phyloP scores from a whole-genome alignment of 2,329 filamentous ascomycete genomes.

The Corynespora cassiicola region DNA sequence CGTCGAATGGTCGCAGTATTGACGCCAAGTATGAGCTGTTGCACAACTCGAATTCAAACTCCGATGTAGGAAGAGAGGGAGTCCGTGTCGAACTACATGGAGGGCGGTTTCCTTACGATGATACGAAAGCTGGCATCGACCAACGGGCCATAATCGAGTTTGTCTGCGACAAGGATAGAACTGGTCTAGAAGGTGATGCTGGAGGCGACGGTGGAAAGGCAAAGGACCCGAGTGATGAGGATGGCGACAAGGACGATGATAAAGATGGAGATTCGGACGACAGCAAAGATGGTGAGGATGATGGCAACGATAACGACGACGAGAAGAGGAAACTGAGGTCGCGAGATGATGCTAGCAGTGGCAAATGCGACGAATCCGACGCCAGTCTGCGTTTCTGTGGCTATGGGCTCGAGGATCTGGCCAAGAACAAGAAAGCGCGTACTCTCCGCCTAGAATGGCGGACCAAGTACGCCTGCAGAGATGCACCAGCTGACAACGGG shows the following conservation, averaged over 20 bases:
- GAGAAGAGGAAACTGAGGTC: constrained; percentile 20
- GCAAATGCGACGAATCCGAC: constrained; percentile 39
- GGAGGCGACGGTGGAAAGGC: constrained; percentile 65
- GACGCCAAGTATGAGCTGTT: constrained; percentile 72
- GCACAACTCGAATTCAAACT: constrained; percentile 67
- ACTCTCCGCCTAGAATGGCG: constrained; percentile 81
- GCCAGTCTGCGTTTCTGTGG: constrained; percentile 76
- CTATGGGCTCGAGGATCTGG: constrained; percentile 63
- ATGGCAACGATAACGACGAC: constrained; percentile 31
- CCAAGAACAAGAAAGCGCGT: constrained; percentile 60
- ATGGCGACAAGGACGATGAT: constrained; percentile 37
- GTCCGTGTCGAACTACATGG: constrained; percentile 72
- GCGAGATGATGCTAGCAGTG: constrained; percentile 42
- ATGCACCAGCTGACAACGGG: constrained; percentile 51
- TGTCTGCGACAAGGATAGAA: constrained; percentile 74
- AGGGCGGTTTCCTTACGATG: constrained; percentile 55
- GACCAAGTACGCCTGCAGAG: constrained; percentile 81
- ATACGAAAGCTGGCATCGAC: constrained; percentile 56
- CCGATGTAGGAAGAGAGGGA: constrained; percentile 74
- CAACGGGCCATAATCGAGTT: constrained; percentile 87
- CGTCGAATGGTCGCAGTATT: constrained; percentile 61
- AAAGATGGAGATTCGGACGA: constrained; percentile 39
- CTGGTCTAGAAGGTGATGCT: constrained; percentile 75
- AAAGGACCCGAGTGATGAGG: constrained; percentile 54
- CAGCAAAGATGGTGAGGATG: constrained; percentile 30